Base-by-base conservation (phyloP, 208 protist species). In the Trypanosomatidae sp. region DNA sequence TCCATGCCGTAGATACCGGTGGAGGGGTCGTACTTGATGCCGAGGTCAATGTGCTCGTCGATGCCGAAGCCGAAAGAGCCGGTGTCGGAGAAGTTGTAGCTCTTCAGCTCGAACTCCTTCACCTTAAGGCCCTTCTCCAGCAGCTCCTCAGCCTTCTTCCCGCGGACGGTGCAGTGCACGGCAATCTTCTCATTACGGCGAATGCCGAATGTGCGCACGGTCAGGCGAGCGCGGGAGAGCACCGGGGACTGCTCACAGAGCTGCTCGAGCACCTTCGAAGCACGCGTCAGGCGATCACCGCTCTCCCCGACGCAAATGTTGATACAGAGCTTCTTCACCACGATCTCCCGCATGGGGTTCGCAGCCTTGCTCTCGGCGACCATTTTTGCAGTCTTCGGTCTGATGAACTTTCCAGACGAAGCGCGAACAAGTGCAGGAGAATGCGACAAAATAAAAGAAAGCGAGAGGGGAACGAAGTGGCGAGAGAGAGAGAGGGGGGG, bases 21-120 rank as follows among this genome's bases (percentile, higher is more conserved):
- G 73, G 87, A 92, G 79, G 99, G 99, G 85, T 99, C 99, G 94
- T 99, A 99, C 94, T 99, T 99, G 89, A 99, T 97, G 76, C 99
- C 99, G 59, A 99, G 97, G 96, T 99, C 99, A 79, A 99, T 99
- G 97, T 99, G 99, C 94, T 99, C 99, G 75, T 97, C 88, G 86
- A 99, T 99, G 92, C 99, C 99, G 84, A 99, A 99, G 78, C 99
- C 99, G 80, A 99, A 99, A 98, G 97, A 98, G 80, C 99, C 99
- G 53, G 85, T 98, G 69, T 91, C 74, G 71, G 93, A 96, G 92
- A 99, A 99, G 90, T 98, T 98, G 76, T 90, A 92, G 66, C 83
- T 84, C 86, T 94, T 89, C 69, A 99, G 93, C 90, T 99, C 99
- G 81, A 98, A 99, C 84, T 99, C 99, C 93, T 99, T 99, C 65